Base-by-base conservation (phyloP, 257 asterid genomes). In the Solanum lignicaule region DNA sequence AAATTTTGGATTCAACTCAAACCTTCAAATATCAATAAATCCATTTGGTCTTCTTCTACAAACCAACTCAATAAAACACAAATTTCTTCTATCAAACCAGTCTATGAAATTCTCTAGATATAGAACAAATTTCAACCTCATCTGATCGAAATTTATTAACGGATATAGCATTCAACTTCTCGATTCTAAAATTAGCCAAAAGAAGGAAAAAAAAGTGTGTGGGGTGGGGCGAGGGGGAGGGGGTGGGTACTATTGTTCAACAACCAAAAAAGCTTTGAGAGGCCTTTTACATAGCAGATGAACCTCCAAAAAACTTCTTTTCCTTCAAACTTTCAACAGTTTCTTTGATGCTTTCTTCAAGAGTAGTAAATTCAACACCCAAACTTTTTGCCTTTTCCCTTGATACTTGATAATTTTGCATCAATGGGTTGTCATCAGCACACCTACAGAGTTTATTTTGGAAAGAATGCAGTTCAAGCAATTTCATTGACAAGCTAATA, bases 301-400 rank as follows among this genome's bases (percentile, higher is more conserved):
- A 86, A 46, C 89, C 81, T 81, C 88, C 88, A 41, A 89, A 83
- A 66, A 94, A 92, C 86, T 73, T 85, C 88, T 94, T 93, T 93
- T 93, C 96, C 91, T 89, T 92, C 88, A 95, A 91, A 91, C 96
- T 95, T 83, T 95, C 95, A 5, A 95, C 94, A 74, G 96, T 93
- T 86, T 92, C 96, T 92, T 89, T 93, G 84, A 93, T 25, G 92
- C 95, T 93, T 92, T 91, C 90, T 89, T 93, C 92, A 29, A 94
- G 93, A 58, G 98, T 90, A 87, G 91, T 93, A 88, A 91, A 95
- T 75, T 90, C 93, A 25, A 95, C 87, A 25, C 98, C 94, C 14
- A 95, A 87, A 83, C 92, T 87, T 88, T 89, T 92, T 5, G 96
- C 94, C 43, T 83, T 94, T 66, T 93, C 98, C 60, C 90, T 92